Base-by-base conservation (phyloP, 331 rosid genomes). In the Erythrophleum ivorense region DNA sequence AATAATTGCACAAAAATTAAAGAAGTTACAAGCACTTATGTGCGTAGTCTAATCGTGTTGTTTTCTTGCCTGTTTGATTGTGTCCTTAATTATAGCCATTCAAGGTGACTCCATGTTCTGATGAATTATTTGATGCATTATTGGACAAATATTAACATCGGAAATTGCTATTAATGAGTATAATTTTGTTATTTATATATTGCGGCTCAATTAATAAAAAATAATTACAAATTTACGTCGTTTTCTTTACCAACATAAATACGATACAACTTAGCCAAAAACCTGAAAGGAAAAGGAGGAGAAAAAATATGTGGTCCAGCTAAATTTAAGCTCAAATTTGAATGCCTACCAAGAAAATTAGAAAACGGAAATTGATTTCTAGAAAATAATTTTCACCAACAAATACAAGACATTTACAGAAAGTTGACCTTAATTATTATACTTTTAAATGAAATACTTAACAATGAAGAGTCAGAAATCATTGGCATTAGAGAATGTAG, bases 401-500 rank as follows among this genome's bases (percentile, higher is more conserved):
- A 46, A 45, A 12, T 13, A 14, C 3, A 21, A 11, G 31, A 29
- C 6, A 9, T 2, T 2, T 3, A 10, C 21, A 6, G 40, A 49
- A 19, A 6, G 24, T 13, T 12, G 43, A 31, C 6, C 13, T 33
- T 3, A 59, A 62, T 18, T 13, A 29, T 6, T 55, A 7, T n/a
- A 6, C 4, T 69, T 9, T 34, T 24, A 46, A 12, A 15, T 5
- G 2, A 31, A 41, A 13, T 13, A 64, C 67, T 2, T 21, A 38
- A 3, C 21, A 82, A 49, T 19, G 45, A 16, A 43, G 53, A 54
- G 15, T 19, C 29, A 15, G 65, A 66, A 80, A 82, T 76, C 34
- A 64, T 24, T 71, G 71, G 19, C 75, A 41, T 5, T 54, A 33
- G 69, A 73, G 81, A 84, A 8, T 57, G 83, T 59, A 13, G 74